These are phyloP conservation scores for Phaffomyces antillensis DNA, from an alignment of 805 yeast species.

Conservation along the genomic window DNA sequence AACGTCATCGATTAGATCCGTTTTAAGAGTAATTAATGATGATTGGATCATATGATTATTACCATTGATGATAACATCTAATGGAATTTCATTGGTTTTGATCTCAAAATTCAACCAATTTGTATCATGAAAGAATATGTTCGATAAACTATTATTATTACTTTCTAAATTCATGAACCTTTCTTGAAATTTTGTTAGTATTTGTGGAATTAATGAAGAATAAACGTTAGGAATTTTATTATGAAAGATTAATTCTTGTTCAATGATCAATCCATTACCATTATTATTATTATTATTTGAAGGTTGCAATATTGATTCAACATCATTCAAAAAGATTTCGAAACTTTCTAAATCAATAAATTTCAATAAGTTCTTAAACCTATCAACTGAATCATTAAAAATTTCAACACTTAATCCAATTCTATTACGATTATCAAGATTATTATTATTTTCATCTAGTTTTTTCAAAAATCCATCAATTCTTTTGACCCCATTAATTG, in stretches of 20 bases:
- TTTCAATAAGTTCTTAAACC: slow-evolving; percentile 27
- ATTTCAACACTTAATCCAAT: slow-evolving; percentile 43
- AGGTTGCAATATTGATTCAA: slow-evolving; percentile 26
- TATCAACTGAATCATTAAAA: slow-evolving; percentile 43
- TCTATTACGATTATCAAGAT: slow-evolving; percentile 4
- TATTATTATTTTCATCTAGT: slow-evolving; percentile 15
- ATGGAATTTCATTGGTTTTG: slow-evolving; percentile 21
- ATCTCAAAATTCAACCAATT: slow-evolving; percentile 50
- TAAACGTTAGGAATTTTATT: slow-evolving; percentile 21
- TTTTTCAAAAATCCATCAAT: slow-evolving; percentile 28
- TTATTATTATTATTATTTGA: slow-evolving; percentile 4
- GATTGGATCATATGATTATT: slow-evolving; percentile 25
- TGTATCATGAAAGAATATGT: slow-evolving; percentile 56
- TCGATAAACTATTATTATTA: slow-evolving; percentile 22
- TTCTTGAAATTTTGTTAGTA: slow-evolving; percentile 27
- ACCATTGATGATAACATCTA: slow-evolving; percentile 28
- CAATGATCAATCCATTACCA: slow-evolving; percentile 14
- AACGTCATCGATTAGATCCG: slow-evolving; percentile 25
- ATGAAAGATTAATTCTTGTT: slow-evolving; percentile 20
- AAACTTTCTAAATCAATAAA: slow-evolving; percentile 39
- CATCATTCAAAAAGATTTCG: slow-evolving; percentile 55
- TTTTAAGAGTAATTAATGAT: slow-evolving; percentile 25
- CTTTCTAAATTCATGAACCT: slow-evolving; percentile 16
- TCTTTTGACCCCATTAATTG: slow-evolving; percentile 58
- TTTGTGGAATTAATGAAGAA: slow-evolving; percentile 23